Base-by-base conservation (phyloP, 2,329 filamentous ascomycete genomes). In the Penicillium frequentans region DNA sequence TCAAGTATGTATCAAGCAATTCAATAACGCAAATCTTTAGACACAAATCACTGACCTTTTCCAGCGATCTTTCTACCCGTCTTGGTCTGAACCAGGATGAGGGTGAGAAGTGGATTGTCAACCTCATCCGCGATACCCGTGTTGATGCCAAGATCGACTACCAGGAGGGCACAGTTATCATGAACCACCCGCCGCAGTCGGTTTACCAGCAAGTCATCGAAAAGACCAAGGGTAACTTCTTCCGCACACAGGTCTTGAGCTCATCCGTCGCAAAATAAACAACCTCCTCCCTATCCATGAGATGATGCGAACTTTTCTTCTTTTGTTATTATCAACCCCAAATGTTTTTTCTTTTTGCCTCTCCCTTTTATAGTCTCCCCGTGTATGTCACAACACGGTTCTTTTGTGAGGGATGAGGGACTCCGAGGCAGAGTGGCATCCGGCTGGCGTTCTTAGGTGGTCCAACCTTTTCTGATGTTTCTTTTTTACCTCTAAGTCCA, bases 61-160 rank as follows among this genome's bases (percentile, higher is more conserved):
- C 1, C 61, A 87, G 85, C 78, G 95, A 98, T 70, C 86, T 99
- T 58, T 96, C 92, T 64, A 89, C 87, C 63, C 90, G 95, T 75
- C 87, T 99, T 59, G 95, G 93, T 64, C 84, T 99, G 64, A 91
- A 90, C 74, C 88, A 93, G 70, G 91, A 96, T 73, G 95, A 98
- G 72, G 95, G 95, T 70, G 95, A 99, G 86, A 99, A 99, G 84
- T 99, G 95, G 95, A 99, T 99, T 72, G 95, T 99, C 69, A 99
- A 99, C 82, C 85, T 99, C 64, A 99, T 99, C 79, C 89, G 95
- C 63, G 95, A 99, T 79, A 99, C 95, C 24, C 86, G 93, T 62
- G 90, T 99, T 62, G 95, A 99, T 73, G 95, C 95, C 71, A 99
- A 99, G 86, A 98, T 99, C 74, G 95, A 99, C 81, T 97, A 96